Evolutionary conservation across 495 filamentous ascomycete species (phyloP).

Genomic region (Neurospora sp.): DNA sequence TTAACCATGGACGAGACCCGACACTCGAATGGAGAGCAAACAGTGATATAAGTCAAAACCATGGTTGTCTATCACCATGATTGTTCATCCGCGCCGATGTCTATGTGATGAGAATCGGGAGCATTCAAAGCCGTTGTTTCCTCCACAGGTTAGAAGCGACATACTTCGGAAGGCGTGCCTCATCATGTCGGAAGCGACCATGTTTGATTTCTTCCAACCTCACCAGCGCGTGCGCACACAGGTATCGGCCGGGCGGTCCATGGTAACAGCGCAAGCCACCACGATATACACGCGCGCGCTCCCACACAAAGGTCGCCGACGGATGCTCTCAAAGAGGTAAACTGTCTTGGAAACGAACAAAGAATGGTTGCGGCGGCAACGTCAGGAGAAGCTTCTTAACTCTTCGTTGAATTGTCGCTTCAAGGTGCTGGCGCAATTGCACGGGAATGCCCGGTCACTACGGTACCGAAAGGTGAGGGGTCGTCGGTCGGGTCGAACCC

Average conservation of each 20-base stretch:
- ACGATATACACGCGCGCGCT: not conserved
- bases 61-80: not conserved
- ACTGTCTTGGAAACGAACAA: not conserved
- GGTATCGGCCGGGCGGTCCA: not conserved
- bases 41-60: not conserved
- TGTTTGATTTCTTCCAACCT: not conserved
- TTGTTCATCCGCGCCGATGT: not conserved
- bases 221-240: not conserved
- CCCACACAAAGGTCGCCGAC: not conserved
- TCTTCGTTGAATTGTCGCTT: not conserved
- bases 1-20: not conserved
- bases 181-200: not conserved
- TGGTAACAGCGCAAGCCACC: not conserved
- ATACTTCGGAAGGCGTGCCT: not conserved
- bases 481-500: not conserved
- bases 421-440: not conserved
- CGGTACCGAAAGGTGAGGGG: not conserved
- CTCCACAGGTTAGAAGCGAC: not conserved
- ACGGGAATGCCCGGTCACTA: not conserved
- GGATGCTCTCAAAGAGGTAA: not conserved
- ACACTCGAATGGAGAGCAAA: not conserved
- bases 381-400: not conserved
- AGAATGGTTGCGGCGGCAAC: not conserved
- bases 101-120: not conserved
- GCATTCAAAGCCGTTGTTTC: not conserved